These are phyloP conservation scores for Takakia lepidozioides DNA, from an alignment of 225 moss, liverwort and hornwort species.

Conservation along the genomic window DNA sequence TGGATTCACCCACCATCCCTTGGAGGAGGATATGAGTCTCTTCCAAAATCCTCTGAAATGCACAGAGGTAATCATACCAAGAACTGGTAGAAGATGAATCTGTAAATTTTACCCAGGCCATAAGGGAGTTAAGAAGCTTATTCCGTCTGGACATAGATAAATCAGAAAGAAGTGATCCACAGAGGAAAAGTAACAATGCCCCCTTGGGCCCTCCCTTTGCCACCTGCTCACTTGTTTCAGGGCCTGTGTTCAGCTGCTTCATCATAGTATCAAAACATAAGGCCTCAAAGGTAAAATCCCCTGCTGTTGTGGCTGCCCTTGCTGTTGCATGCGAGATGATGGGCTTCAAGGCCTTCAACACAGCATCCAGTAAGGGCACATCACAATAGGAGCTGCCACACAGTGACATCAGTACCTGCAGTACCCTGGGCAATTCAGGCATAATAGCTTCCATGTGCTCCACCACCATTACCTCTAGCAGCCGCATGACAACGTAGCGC, in stretches of 20 bases:
- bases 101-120: conserved; percentile 50
- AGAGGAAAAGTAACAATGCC: conserved; percentile 62
- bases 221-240: conserved; percentile 21
- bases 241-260: conserved; percentile 42
- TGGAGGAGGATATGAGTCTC: conserved; percentile 52
- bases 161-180: conserved; percentile 72
- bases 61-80: conserved; percentile 49
- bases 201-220: conserved; percentile 32
- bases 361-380: conserved; percentile 64
- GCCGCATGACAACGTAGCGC: conserved; percentile 65
- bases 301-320: conserved; percentile 33
- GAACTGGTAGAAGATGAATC: conserved; percentile 17
- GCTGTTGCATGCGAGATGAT: conserved; percentile 63
- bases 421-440: conserved; percentile 73
- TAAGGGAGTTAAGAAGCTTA: conserved; percentile 42
- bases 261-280: conserved; percentile 74
- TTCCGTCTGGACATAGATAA: conserved; percentile 50
- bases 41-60: conserved; percentile 60
- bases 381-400: conserved; percentile 76
- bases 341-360: conserved; percentile 70
- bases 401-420: conserved; percentile 58
- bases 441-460: conserved; percentile 83
- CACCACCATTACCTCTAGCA: conserved; percentile 77
- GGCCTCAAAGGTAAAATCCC: conserved; percentile 52
- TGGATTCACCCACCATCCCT: conserved; percentile 21